Conservation (phyloP, 2,329 filamentous ascomycete genomes). For the Xenoacremonium recifei region DNA sequence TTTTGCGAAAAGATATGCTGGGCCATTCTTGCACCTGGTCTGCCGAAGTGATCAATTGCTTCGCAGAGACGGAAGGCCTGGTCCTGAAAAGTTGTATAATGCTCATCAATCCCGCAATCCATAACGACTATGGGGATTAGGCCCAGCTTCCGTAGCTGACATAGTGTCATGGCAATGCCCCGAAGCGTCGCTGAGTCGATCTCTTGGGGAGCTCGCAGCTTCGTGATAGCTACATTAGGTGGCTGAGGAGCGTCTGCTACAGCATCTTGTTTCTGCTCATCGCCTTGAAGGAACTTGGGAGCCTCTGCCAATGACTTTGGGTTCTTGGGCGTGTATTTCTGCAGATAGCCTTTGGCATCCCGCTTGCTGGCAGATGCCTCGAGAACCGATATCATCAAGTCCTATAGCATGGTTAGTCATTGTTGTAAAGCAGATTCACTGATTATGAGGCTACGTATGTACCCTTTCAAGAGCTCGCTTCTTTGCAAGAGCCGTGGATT, state of each 20-base stretch:
- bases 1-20: constrained; percentile 39
- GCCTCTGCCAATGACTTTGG: constrained; percentile 21
- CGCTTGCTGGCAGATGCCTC: constrained; percentile 88
- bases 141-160: constrained; percentile 79
- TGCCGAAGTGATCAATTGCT: constrained; percentile 69
- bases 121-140: constrained; percentile 80
- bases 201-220: constrained; percentile 71
- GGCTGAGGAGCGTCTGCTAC: constrained; percentile 23
- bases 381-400: constrained; percentile 83
- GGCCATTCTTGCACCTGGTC: constrained; percentile 66
- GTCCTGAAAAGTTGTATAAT: constrained; percentile 44
- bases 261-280: constrained; percentile 11
- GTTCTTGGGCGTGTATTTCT: constrained; percentile 64
- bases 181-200: constrained; percentile 67
- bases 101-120: constrained; percentile 58
- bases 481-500: constrained; percentile 27
- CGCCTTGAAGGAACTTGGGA: constrained; percentile 38
- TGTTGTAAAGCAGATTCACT: too few species aligned
- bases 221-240: constrained; percentile 75
- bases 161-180: constrained; percentile 79
- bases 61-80: constrained; percentile 74
- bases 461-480: constrained; percentile 34
- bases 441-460: too few species aligned
- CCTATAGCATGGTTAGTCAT: constrained; percentile 44
- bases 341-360: constrained; percentile 87